phyloP scores from a whole-genome alignment of 192 early-diverging fungal species.

The Backusella tarrabulga region DNA sequence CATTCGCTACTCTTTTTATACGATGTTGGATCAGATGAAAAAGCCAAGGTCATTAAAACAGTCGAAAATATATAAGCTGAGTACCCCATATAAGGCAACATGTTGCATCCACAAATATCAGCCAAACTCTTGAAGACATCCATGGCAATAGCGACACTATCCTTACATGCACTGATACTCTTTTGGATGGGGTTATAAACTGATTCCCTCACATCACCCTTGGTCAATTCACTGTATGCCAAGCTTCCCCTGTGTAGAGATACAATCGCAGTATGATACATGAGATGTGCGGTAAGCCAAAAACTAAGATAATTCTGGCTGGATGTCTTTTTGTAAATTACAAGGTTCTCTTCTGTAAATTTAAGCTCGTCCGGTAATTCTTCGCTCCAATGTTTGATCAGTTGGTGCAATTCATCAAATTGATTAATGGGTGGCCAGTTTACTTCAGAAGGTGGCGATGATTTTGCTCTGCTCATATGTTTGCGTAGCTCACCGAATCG shows the following conservation, averaged over 20 bases:
- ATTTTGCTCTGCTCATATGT: conserved; percentile 20
- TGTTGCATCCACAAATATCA: conserved; percentile 23
- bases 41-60: conserved; percentile 26
- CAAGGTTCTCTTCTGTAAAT: conserved; percentile 11
- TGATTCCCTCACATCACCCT: neutral
- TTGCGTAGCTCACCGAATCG: conserved; percentile 32
- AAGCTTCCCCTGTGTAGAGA: conserved; percentile 28
- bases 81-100: conserved; percentile 31
- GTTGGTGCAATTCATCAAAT: conserved; percentile 14
- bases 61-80: conserved; percentile 33
- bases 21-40: conserved; percentile 15
- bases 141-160: conserved; percentile 18
- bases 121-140: conserved; percentile 20
- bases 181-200: conserved; percentile 1
- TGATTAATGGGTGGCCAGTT: conserved; percentile 29
- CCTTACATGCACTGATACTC: conserved; percentile 24
- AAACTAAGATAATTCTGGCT: conserved; percentile 24
- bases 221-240: conserved; percentile 22
- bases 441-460: neutral
- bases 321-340: conserved; percentile 9
- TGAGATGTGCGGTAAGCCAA: conserved; percentile 24
- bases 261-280: conserved; percentile 24
- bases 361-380: conserved; percentile 10
- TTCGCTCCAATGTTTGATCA: conserved; percentile 13
- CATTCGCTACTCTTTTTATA: conserved; percentile 21